phyloP scores from a whole-genome alignment of 257 asterid species.

The Jaltomata sinuosa region DNA sequence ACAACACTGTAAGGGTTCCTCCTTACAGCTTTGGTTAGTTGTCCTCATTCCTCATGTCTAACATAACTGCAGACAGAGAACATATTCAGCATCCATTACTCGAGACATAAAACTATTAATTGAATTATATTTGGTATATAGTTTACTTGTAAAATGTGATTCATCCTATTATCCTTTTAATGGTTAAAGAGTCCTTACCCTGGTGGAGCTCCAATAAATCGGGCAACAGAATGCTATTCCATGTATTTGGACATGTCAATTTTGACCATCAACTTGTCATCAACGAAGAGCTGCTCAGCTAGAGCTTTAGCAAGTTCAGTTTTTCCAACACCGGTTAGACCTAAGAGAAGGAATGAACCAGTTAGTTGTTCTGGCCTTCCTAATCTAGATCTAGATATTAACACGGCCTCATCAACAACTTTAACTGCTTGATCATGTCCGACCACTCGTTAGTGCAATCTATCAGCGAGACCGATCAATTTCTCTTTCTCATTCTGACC shows the following conservation, averaged over 20 bases:
- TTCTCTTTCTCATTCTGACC: constrained; percentile 78
- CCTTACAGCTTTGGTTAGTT: constrained; percentile 77
- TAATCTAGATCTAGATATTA: constrained; percentile 76
- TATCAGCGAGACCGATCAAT: constrained; percentile 48
- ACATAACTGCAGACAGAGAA: no score
- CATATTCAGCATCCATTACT: neutral
- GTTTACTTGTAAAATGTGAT: no score
- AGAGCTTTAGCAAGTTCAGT: constrained; percentile 92
- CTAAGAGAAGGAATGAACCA: constrained; percentile 80
- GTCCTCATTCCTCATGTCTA: constrained; percentile 94
- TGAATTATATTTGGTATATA: no score
- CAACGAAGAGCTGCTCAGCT: no score
- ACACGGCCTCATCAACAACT: constrained; percentile 78
- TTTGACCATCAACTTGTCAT: constrained; percentile 65
- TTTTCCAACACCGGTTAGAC: constrained; percentile 92
- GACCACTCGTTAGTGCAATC: constrained; percentile 28
- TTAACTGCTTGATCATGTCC: constrained; percentile 72
- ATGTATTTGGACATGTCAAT: no score
- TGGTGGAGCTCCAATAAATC: constrained; percentile 89
- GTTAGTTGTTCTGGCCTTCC: constrained; percentile 87
- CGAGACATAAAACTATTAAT: neutral
- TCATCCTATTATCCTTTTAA: neutral
- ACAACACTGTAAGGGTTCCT: constrained; percentile 71
- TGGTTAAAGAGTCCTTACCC: no score
- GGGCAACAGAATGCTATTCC: no score